Conservation (phyloP, 1,284 basidiomycete genomes). For the Heterobasidion parviporum region DNA sequence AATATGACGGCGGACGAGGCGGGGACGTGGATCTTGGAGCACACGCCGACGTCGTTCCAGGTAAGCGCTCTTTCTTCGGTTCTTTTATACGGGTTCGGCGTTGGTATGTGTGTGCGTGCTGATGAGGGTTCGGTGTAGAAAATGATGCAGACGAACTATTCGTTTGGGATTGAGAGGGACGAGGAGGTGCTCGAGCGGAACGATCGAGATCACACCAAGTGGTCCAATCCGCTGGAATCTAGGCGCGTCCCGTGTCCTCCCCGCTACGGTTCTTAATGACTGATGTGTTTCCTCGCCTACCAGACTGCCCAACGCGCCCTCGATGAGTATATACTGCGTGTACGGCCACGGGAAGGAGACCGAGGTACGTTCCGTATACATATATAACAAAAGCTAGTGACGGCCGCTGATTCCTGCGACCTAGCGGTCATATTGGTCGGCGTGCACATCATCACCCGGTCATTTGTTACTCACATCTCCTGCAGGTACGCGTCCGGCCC, state of each 20-base stretch:
- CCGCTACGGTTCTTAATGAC: background rate
- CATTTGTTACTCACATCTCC: background rate
- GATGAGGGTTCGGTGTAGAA: conserved; percentile 35
- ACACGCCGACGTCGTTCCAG: conserved; percentile 81
- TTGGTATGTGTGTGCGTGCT: background rate
- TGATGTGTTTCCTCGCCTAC: background rate
- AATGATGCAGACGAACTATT: conserved; percentile 90
- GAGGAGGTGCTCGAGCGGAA: conserved; percentile 58
- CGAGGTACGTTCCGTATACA: conserved; percentile 50
- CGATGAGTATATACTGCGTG: conserved; percentile 89
- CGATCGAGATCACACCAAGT: conserved; percentile 69
- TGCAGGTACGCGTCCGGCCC: conserved; percentile 64
- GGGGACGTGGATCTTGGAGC: conserved; percentile 75
- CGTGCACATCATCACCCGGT: background rate
- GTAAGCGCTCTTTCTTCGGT: conserved; percentile 25
- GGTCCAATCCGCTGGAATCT: conserved; percentile 94
- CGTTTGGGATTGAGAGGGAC: conserved; percentile 86
- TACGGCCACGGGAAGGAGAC: conserved; percentile 98
- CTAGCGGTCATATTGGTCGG: conserved; percentile 72
- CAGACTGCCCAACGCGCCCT: conserved; percentile 85
- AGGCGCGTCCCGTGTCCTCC: conserved; percentile 37
- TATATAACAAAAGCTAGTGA: background rate
- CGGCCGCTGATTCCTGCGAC: background rate
- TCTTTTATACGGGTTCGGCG: background rate
- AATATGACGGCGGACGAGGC: conserved; percentile 84